Base-by-base conservation (phyloP, 495 filamentous ascomycete genomes). In the Beverwykella pulmonaria region DNA sequence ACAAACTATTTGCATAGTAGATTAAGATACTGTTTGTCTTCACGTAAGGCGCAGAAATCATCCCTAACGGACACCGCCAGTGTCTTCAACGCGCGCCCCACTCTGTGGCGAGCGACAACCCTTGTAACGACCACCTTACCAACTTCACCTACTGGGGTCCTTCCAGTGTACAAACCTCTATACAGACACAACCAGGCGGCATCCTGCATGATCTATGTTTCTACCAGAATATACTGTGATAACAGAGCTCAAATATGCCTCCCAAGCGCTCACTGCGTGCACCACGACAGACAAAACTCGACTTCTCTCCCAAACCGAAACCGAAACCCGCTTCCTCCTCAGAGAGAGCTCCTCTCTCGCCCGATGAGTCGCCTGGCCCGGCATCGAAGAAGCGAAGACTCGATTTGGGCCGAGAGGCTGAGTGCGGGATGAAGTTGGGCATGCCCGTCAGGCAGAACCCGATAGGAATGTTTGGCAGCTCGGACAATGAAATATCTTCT, bases 201-300 rank as follows among this genome's bases (percentile, higher is more conserved):
- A n/a, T n/a, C n/a, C n/a, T n/a, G n/a, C n/a, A n/a, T n/a, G n/a
- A n/a, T n/a, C n/a, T n/a, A n/a, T n/a, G n/a, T n/a, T n/a, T n/a
- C n/a, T 12, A 34, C 32, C 32, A 6, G 17, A 44, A 44, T 44
- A 2, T n/a, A n/a, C 15, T 44, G 12, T 4, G 39, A n/a, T n/a
- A 44, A 2, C 39, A 44, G 39, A n/a, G 17, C 4, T 2, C 2
- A n/a, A 44, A 44, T 4, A 67, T 67, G 64, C 57, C 57, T 10
- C 49, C 49, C 14, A 61, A 59, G 44, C 58, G 68, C 3, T 23
- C 60, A 8, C 29, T 29, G 23, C 34, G 20, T 12, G 58, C 30
- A 14, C 72, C 68, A 46, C 71, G 69, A 19, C 76, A 78, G 53
- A 64, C 71, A 7, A 71, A 71, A n/a, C 67, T 79, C 19, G 63